Conservation (phyloP, 2,329 filamentous ascomycete species). For the Alternaria gaisen region DNA sequence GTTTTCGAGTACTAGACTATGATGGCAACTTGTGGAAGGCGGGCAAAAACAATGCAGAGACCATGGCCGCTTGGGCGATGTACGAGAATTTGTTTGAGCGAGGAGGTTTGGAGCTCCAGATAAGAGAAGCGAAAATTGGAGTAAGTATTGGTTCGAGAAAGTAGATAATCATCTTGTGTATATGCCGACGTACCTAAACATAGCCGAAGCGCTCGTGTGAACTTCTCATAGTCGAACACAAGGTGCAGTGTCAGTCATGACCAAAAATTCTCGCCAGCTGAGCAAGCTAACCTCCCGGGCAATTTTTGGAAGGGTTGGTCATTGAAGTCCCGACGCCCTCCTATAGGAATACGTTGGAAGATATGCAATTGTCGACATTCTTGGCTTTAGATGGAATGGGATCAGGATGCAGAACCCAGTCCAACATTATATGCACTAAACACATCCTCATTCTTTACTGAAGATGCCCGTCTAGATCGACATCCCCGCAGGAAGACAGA, state of each 20-base stretch:
- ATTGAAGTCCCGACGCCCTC: too few species aligned
- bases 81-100: neutral
- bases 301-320: too few species aligned
- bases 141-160: rapidly evolving
- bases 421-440: neutral
- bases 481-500: neutral
- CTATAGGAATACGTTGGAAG: too few species aligned
- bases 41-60: neutral
- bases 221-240: neutral
- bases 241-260: neutral
- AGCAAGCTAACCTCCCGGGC: too few species aligned
- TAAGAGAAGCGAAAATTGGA: neutral
- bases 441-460: neutral
- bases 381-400: too few species aligned
- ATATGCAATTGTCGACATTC: too few species aligned
- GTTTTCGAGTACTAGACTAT: neutral
- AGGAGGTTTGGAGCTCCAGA: neutral
- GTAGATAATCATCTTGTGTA: neutral
- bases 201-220: neutral
- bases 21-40: neutral
- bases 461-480: neutral
- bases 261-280: too few species aligned
- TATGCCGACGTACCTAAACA: neutral
- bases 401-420: neutral
- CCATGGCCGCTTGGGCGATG: neutral